phyloP scores from a whole-genome alignment of 2,329 filamentous ascomycete genomes.

The Sphaerulina musiva region DNA sequence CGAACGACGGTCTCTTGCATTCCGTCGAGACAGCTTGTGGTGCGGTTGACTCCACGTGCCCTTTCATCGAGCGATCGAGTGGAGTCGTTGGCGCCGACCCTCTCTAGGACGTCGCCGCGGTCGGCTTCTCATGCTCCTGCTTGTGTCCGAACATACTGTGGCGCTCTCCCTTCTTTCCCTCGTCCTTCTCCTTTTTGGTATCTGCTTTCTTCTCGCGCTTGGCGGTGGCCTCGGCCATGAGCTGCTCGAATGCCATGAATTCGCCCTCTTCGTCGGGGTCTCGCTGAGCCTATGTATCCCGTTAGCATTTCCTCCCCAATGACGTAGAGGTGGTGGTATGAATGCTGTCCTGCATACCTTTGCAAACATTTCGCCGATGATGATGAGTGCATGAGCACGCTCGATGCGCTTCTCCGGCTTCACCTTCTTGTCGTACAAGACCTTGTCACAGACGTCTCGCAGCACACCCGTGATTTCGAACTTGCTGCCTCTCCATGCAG shows the following conservation, averaged over 20 bases:
- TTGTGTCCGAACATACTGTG: conserved; percentile 15
- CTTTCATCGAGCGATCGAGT: neutral
- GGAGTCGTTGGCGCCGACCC: conserved; percentile 3
- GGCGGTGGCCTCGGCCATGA: conserved; percentile 90
- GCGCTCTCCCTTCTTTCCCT: conserved; percentile 3
- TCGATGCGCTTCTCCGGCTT: conserved; percentile 79
- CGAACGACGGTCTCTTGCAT: neutral
- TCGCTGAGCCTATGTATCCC: conserved; percentile 61
- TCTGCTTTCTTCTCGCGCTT: conserved; percentile 85
- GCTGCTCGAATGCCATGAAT: conserved; percentile 96
- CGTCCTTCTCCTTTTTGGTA: conserved; percentile 54
- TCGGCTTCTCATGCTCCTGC: conserved; percentile 14
- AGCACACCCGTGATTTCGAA: conserved; percentile 97
- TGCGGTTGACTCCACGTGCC: neutral
- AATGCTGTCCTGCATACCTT: conserved; percentile 54
- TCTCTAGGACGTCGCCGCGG: conserved; percentile 9
- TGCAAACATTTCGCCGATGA: conserved; percentile 82
- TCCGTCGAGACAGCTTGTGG: neutral
- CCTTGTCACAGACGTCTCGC: conserved; percentile 84
- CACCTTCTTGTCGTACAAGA: conserved; percentile 74
- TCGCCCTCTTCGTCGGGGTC: conserved; percentile 95
- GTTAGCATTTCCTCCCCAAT: neutral
- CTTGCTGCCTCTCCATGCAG: conserved; percentile 91
- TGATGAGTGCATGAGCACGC: conserved; percentile 78
- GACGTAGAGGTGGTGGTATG: neutral